These are phyloP conservation scores for Torrubiella hemipterigena DNA, from an alignment of 2,329 filamentous ascomycete species.

Conservation along the genomic window DNA sequence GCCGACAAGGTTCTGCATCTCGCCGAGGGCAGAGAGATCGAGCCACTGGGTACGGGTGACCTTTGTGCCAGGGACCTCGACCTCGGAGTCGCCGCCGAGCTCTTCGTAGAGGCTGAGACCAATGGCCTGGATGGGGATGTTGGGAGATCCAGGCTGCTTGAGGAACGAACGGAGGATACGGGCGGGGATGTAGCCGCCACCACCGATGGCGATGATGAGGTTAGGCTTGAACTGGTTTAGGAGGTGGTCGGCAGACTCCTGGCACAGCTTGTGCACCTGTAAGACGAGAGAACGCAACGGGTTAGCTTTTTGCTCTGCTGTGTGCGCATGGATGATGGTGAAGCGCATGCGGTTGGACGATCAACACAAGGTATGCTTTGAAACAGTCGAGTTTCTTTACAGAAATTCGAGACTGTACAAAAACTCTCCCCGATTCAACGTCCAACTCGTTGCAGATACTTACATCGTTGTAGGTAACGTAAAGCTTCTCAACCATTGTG, in stretches of 20 bases:
- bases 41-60: slow-evolving; percentile 98
- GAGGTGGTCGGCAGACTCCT: slow-evolving; percentile 70
- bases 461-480: slow-evolving; percentile 88
- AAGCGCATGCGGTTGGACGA: neutral
- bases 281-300: slow-evolving; percentile 4
- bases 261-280: slow-evolving; percentile 95
- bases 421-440: neutral
- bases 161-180: slow-evolving; percentile 97
- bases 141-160: slow-evolving; percentile 72
- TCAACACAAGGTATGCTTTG: too few relatives aligned
- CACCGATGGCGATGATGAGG: slow-evolving; percentile 97
- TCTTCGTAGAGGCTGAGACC: slow-evolving; percentile 94
- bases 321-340: neutral
- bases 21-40: slow-evolving; percentile 68
- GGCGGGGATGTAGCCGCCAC: slow-evolving; percentile 92
- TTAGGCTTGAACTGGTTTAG: slow-evolving; percentile 80
- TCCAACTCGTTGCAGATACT: slow-evolving; percentile 17
- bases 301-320: slow-evolving; percentile 1
- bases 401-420: neutral
- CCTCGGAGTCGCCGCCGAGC: slow-evolving; percentile 43
- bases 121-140: slow-evolving; percentile 98
- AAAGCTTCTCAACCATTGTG: slow-evolving; percentile 74
- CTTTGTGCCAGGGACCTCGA: slow-evolving; percentile 76
- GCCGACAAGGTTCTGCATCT: slow-evolving; percentile 81
- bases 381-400: too few relatives aligned